Percentiles rank a stretch among this genome's conserved stretches.
These are phyloP conservation scores for Parietichytrium sp. DNA, from an alignment of 108 stramenopile species.

Conservation along the genomic window DNA sequence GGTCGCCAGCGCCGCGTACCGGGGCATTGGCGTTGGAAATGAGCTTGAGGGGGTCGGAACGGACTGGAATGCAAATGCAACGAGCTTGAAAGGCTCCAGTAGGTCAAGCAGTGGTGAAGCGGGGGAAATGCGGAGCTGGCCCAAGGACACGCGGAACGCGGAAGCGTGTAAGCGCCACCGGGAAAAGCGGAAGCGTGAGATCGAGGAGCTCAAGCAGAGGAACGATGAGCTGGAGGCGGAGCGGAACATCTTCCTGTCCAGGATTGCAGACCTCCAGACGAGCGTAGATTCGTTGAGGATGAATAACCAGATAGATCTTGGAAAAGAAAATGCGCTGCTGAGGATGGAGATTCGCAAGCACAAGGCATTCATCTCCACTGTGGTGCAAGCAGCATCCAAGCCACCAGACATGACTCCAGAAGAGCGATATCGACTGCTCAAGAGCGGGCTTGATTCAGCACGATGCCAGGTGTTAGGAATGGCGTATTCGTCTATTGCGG, in stretches of 20 bases:
- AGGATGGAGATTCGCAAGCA: background rate
- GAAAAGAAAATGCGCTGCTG: background rate
- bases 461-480: background rate
- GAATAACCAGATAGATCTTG: background rate
- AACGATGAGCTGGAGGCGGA: background rate
- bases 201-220: background rate
- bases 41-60: too few relatives aligned
- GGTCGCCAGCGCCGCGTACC: too few relatives aligned
- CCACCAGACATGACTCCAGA: background rate
- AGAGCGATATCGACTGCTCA: slow-evolving; percentile 9
- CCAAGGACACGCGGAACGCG: slow-evolving; percentile 23
- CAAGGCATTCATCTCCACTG: background rate
- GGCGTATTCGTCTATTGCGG: background rate
- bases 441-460: background rate
- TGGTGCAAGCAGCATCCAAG: background rate
- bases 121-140: too few relatives aligned
- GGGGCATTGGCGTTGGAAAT: too few relatives aligned
- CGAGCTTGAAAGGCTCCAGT: too few relatives aligned
- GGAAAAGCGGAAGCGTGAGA: background rate
- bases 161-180: background rate
- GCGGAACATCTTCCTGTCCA: background rate
- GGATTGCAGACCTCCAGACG: slow-evolving; percentile 27
- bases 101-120: too few relatives aligned
- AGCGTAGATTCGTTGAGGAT: background rate
- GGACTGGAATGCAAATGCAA: too few relatives aligned